Evolutionary conservation across 805 yeast species (phyloP), one percentile per base, ranked within the genome.

Genomic region (Kockiozyma suomiensis): DNA sequence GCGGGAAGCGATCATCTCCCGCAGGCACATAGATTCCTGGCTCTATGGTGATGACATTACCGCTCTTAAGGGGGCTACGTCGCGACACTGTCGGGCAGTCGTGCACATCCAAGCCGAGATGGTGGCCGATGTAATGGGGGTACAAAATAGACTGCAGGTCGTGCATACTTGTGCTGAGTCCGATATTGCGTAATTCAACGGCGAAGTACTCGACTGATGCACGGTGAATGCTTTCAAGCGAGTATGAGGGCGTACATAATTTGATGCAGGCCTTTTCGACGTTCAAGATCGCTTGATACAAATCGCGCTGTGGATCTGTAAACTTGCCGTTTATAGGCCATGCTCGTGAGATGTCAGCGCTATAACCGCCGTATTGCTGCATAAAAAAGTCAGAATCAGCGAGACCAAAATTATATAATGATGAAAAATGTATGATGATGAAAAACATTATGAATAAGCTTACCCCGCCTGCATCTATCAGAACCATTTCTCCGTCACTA

Each of bases 111-210:
- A 94, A 76, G 0, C 99, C 99, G 40, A 94, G 77, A 70, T 94
- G 91, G 73, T 94, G 99, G 4, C 99, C 99, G 66, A 94, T 86
- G 71, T 89, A 91, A 73, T 94, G 99, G 0, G 98, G 98, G 70
- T 92, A 94, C 38, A 88, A 74, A 38, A 83, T 70, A 35, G 68
- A 15, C 33, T 50, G 51, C 7, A 65, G 38, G 12, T 59, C 63
- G 40, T 52, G 48, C 26, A 33, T 23, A 19, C 38, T 38, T n/a
- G 38, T 56, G 13, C 33, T 67, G 66, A 92, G 83, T 0, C 98
- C 97, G 49, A 87, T 79, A 66, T 89, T 86, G 61, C 80, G 79
- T 58, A 94, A 76, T 66, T 89, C 96, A 53, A 75, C 72, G 28
- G 81, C 80, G 77, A 93, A 77, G 41, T 76, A 72, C 3, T 74